Conservation (phyloP, 495 filamentous ascomycete genomes). For the Aspergillus indologenus region DNA sequence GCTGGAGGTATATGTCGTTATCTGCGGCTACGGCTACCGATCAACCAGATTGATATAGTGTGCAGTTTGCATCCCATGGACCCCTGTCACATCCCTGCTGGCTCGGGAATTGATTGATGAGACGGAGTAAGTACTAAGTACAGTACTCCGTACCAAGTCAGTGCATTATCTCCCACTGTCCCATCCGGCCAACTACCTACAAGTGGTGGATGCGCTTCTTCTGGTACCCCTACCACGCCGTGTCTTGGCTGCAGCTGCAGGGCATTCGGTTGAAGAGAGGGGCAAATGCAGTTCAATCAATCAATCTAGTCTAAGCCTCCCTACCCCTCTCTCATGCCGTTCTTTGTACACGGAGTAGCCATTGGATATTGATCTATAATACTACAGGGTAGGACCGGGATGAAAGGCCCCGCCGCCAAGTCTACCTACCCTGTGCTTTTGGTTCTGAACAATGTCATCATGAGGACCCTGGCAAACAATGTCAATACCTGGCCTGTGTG, state of each 20-base stretch:
- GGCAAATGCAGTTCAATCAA: background rate
- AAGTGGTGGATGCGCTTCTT: background rate
- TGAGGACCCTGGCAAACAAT: background rate
- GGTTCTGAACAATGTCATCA: background rate
- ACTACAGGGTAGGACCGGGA: too few relatives aligned
- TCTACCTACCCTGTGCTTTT: background rate
- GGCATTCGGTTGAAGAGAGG: background rate
- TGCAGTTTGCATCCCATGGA: too few relatives aligned
- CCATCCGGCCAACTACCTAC: background rate
- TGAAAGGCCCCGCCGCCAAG: too few relatives aligned
- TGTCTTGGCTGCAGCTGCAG: background rate
- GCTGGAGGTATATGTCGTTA: background rate
- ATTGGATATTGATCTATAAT: background rate
- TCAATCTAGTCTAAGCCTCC: background rate
- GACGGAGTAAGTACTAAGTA: too few relatives aligned
- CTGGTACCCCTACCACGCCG: background rate
- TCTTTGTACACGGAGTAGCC: background rate
- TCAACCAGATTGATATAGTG: background rate
- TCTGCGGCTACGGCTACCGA: background rate
- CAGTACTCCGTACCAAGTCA: too few relatives aligned
- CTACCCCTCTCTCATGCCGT: background rate
- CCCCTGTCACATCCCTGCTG: too few relatives aligned
- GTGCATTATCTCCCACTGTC: background rate
- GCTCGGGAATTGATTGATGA: background rate
- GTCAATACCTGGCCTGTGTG: background rate